Conservation (phyloP, 208 protist genomes). For the Crithidia sp. region DNA sequence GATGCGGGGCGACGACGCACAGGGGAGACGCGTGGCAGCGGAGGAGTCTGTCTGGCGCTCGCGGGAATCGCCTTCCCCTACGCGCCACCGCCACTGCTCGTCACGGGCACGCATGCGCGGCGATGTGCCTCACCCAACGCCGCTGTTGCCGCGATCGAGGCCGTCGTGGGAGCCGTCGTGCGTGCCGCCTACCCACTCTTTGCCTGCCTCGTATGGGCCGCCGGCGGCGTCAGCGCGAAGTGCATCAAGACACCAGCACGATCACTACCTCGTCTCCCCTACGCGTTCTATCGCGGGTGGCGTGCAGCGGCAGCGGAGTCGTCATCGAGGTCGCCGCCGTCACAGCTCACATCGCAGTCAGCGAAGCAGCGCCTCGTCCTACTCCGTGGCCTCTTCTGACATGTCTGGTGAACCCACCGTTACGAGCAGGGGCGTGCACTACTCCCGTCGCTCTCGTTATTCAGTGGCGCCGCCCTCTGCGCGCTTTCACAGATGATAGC, state of each 20-base stretch:
- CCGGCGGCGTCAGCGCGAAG: not conserved
- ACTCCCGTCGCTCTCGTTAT: not conserved
- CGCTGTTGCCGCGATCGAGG: not conserved
- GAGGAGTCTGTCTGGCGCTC: conserved; percentile 5
- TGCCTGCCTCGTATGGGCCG: not conserved
- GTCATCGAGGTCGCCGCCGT: not conserved
- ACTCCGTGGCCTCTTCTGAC: not conserved
- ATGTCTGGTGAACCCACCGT: not conserved
- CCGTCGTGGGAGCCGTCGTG: not conserved
- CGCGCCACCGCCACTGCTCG: not conserved
- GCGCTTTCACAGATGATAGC: no score
- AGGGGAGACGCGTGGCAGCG: not conserved
- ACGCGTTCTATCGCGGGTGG: not conserved
- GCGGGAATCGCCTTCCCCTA: not conserved
- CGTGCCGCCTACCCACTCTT: not conserved
- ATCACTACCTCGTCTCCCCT: not conserved
- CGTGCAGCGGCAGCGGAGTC: not conserved
- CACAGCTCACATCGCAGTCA: not conserved
- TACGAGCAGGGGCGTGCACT: not conserved
- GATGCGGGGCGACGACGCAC: not conserved
- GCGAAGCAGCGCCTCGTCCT: not conserved
- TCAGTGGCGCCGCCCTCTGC: not conserved
- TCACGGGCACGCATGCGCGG: not conserved
- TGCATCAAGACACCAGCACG: not conserved
- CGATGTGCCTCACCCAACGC: not conserved